A percentile compares a stretch with the other conserved stretches of the same genome.
These are phyloP conservation scores for Colletotrichum acutatum DNA, from an alignment of 2,329 filamentous ascomycete genomes.

Conservation along the genomic window DNA sequence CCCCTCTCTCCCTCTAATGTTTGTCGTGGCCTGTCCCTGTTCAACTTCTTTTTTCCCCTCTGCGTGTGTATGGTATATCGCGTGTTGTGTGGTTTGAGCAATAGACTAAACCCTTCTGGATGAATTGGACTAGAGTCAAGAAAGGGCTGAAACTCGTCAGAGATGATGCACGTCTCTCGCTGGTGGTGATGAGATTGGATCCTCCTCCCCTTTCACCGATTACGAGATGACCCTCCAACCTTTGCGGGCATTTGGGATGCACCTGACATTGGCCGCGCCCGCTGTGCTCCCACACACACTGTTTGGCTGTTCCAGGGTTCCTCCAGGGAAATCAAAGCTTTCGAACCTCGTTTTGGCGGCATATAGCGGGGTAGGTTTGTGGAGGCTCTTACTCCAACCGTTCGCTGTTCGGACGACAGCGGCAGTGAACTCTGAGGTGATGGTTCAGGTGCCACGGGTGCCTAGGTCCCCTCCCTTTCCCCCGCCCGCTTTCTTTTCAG, in stretches of 20 bases:
- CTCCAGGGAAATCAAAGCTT: slow-evolving; percentile 2
- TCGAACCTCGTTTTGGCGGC: not conserved
- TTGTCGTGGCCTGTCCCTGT: not conserved
- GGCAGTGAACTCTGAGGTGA: slow-evolving; percentile 6
- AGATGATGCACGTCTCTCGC: slow-evolving; percentile 19
- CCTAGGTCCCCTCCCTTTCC: not conserved
- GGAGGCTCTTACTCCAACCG: slow-evolving; percentile 23
- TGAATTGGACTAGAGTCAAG: not conserved
- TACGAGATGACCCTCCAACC: slow-evolving; percentile 4
- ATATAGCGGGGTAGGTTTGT: slow-evolving; percentile 32
- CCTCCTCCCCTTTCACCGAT: not conserved
- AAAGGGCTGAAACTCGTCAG: slow-evolving; percentile 9
- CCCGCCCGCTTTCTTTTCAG: not conserved
- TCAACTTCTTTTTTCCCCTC: not conserved
- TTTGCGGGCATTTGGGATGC: not conserved
- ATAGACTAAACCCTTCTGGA: not conserved
- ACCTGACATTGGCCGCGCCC: not conserved
- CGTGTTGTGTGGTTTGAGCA: not conserved
- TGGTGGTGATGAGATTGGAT: slow-evolving; percentile 9
- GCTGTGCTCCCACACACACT: not conserved
- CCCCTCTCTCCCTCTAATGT: not conserved
- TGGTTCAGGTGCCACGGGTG: not conserved
- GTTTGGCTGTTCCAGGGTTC: not conserved
- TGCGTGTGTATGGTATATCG: not conserved
- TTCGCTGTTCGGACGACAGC: slow-evolving; percentile 33